phyloP scores from a whole-genome alignment of 108 stramenopile species.

The Nitzschia sp. region DNA sequence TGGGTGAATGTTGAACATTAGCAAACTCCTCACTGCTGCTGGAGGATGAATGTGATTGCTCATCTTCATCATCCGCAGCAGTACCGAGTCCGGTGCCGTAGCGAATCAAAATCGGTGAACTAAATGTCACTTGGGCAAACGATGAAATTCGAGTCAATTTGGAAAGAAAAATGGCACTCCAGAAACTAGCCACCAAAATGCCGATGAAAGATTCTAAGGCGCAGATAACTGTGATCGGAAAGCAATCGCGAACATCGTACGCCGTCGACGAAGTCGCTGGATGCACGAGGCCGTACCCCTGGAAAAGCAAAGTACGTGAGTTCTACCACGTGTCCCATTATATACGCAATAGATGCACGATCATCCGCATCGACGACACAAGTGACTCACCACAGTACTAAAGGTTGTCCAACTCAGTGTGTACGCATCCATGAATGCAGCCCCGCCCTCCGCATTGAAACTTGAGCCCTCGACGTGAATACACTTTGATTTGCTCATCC shows the following conservation, averaged over 20 bases:
- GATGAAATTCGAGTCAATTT: constrained; percentile 66
- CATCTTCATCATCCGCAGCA: constrained; percentile 7
- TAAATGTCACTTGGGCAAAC: constrained; percentile 61
- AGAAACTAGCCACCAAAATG: constrained; percentile 61
- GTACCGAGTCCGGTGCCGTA: constrained; percentile 54
- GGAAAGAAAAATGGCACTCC: constrained; percentile 72
- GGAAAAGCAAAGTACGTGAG: neutral
- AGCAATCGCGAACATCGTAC: constrained; percentile 38
- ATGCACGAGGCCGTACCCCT: constrained; percentile 50
- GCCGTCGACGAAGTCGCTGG: constrained; percentile 31
- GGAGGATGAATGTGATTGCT: neutral
- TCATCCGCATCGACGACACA: neutral
- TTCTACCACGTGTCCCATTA: no score
- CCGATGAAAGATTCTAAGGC: constrained; percentile 72
- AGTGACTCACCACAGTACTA: constrained; percentile 41
- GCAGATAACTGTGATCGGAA: constrained; percentile 43
- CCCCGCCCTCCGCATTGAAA: constrained; percentile 14
- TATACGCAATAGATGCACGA: no score
- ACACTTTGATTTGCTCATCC: constrained; percentile 24
- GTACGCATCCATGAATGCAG: constrained; percentile 48
- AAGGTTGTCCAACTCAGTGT: constrained; percentile 59
- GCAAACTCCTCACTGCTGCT: neutral
- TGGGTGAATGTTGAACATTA: neutral
- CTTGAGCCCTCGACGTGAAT: constrained; percentile 31
- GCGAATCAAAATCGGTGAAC: constrained; percentile 53